Evolutionary conservation across 169 alveolate genomes (phyloP), one percentile per base, ranked within the genome.

Genomic region (Blepharisma undulans): DNA sequence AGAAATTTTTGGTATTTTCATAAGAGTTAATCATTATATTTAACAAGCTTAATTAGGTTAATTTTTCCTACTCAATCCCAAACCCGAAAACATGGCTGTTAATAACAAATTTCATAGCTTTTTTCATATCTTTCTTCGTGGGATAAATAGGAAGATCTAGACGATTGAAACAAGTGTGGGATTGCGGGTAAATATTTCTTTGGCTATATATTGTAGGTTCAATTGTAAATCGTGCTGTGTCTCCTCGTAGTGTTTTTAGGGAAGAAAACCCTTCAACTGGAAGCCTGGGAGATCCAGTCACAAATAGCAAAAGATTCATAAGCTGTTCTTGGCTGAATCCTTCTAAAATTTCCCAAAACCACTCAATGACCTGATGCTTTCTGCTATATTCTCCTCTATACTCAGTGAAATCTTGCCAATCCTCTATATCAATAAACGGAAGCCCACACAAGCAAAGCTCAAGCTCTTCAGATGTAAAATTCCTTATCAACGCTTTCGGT

Each of bases 101-200:
- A 32, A 93, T 88, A 14, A 95, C 94, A 81, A 87, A 93, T 60
- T 90, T 89, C 48, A 95, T 60, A 48, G 94, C 95, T 84, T 90
- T 94, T 78, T 93, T 89, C n/a, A 95, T 86, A 29, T 88, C 90
- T 16, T 90, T 25, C 87, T 93, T 90, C 16, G 85, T 89, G 72
- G 92, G 93, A 82, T 93, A 95, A 0, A 89, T 22, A 76, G 97
- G 97, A 12, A 95, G 78, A 77, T 95, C 97, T n/a, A 95, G 84
- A 84, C 98, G 84, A 88, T 96, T 96, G 77, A 96, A 96, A 76
- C 98, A 96, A 30, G 98, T 96, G 93, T 96, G 98, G 27, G 98
- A 97, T 36, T 89, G 92, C 19, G 97, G 96, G 72, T 95, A 84
- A 1, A 30, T 33, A 79, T 90, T 91, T 72, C 76, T 78, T 81